These are phyloP conservation scores for Fusarium domesticum DNA, from an alignment of 2,329 filamentous ascomycete genomes.

Conservation along the genomic window DNA sequence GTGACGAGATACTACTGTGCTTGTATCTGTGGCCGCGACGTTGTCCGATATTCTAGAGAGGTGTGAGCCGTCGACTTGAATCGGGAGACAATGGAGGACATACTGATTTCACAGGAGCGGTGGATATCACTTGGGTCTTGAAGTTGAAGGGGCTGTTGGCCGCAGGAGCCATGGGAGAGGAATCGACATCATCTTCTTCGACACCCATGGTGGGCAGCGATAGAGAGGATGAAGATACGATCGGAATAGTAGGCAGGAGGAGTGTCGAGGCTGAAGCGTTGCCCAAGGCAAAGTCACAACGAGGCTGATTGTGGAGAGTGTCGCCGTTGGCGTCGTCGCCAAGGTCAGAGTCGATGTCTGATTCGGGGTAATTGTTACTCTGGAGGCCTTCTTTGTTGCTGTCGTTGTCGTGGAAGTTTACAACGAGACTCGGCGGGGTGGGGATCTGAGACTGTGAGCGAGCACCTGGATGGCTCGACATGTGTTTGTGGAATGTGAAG, in stretches of 20 bases:
- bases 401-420: conserved; percentile 20
- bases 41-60: conserved; percentile 76
- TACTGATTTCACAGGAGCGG: conserved; percentile 74
- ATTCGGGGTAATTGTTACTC: not conserved
- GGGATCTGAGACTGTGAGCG: conserved; percentile 16
- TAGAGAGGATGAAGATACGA: conserved; percentile 15
- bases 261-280: conserved; percentile 19
- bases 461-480: conserved; percentile 23
- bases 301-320: conserved; percentile 11
- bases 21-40: conserved; percentile 96
- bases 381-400: conserved; percentile 4
- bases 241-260: conserved; percentile 14
- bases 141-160: conserved; percentile 85
- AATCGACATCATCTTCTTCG: conserved; percentile 14
- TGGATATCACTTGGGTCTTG: conserved; percentile 74
- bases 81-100: conserved; percentile 19
- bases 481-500: conserved; percentile 10
- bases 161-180: conserved; percentile 22
- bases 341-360: conserved; percentile 5
- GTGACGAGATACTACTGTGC: conserved; percentile 83
- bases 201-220: conserved; percentile 17
- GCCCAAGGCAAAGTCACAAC: conserved; percentile 15
- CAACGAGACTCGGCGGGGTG: conserved; percentile 27
- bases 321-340: conserved; percentile 8
- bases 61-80: conserved; percentile 10